These are phyloP conservation scores for Anthoceros angustus DNA, from an alignment of 225 moss, liverwort and hornwort genomes.

Conservation along the genomic window DNA sequence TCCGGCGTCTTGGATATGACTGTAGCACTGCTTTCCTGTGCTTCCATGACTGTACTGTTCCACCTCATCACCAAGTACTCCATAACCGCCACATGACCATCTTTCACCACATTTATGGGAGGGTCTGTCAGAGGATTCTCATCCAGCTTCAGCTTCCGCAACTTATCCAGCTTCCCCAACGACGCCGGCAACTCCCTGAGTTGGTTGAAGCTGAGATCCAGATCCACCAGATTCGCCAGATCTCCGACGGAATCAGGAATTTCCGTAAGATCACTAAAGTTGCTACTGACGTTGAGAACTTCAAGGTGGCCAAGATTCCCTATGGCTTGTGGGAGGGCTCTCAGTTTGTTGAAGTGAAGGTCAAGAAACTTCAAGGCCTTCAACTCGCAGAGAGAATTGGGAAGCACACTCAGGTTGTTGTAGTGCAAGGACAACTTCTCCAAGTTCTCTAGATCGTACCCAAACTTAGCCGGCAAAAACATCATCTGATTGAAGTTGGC, in stretches of 20 bases:
- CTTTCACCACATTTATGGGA: slow-evolving; percentile 54
- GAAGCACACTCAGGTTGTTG: slow-evolving; percentile 64
- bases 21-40: slow-evolving; percentile 25
- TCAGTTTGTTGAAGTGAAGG: slow-evolving; percentile 79
- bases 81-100: slow-evolving; percentile 48
- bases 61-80: slow-evolving; percentile 46
- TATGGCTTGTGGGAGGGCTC: slow-evolving; percentile 47
- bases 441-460: slow-evolving; percentile 42
- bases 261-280: slow-evolving; percentile 58
- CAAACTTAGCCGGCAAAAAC: slow-evolving; percentile 52
- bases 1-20: slow-evolving; percentile 13
- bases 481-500: slow-evolving; percentile 85
- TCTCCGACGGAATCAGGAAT: slow-evolving; percentile 78
- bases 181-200: slow-evolving; percentile 76
- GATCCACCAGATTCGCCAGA: slow-evolving; percentile 42
- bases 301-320: slow-evolving; percentile 60
- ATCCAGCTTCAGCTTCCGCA: slow-evolving; percentile 57
- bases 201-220: slow-evolving; percentile 83
- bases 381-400: slow-evolving; percentile 78
- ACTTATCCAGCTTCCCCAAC: slow-evolving; percentile 57
- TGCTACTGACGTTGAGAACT: slow-evolving; percentile 73
- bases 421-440: slow-evolving; percentile 67
- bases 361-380: slow-evolving; percentile 64
- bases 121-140: slow-evolving; percentile 68
- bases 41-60: slow-evolving; percentile 41